These are phyloP conservation scores for Erodium chrysanthum DNA, from an alignment of 441 rosid genomes.

Conservation along the genomic window DNA sequence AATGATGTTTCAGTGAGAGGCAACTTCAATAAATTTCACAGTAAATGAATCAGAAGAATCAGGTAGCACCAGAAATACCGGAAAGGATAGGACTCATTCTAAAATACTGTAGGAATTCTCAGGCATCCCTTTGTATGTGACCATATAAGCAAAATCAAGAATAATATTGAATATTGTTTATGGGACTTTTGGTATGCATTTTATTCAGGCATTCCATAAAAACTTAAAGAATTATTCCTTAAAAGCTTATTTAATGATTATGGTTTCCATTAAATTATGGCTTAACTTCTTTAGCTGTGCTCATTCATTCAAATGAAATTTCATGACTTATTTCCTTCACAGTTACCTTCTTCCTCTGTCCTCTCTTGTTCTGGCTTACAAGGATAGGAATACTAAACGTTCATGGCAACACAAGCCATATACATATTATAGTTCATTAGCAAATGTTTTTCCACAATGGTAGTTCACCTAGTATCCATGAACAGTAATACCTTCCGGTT, in stretches of 20 bases:
- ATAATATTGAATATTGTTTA: neutral
- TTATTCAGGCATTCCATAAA: neutral
- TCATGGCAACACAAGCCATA: neutral
- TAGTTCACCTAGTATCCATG: neutral
- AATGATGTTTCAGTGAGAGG: neutral
- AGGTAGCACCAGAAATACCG: neutral
- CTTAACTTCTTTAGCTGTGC: neutral
- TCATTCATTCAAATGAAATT: neutral
- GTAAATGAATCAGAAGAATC: neutral
- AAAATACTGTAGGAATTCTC: neutral
- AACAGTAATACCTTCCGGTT: neutral
- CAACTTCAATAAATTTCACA: slow-evolving; percentile 1
- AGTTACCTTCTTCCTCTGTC: neutral
- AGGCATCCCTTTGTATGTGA: neutral
- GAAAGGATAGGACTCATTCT: neutral
- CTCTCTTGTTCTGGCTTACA: neutral
- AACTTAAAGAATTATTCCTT: neutral
- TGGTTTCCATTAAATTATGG: neutral
- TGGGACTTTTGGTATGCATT: neutral
- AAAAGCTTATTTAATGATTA: neutral
- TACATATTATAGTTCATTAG: no score
- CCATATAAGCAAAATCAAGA: neutral
- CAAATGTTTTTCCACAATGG: no score
- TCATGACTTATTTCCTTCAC: neutral
- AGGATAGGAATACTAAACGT: neutral